A percentile compares a stretch with the other conserved stretches of the same genome.
phyloP scores from a whole-genome alignment of 192 early-diverging fungal genomes.

The Rhizoclosmatium sp. region DNA sequence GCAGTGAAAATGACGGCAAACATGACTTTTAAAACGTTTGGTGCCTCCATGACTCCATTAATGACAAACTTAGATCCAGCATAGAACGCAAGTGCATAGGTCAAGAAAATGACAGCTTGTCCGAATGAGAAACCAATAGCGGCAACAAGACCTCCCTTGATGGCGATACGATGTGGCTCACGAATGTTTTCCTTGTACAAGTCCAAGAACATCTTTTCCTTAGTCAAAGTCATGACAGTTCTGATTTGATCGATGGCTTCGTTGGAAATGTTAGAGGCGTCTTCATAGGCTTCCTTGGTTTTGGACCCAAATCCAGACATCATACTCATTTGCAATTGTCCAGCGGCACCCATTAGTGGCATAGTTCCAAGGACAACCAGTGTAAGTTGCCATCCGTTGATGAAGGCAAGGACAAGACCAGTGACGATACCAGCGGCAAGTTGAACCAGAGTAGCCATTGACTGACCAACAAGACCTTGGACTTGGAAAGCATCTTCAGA shows the following conservation, averaged over 20 bases:
- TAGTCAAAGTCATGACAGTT: conserved; percentile 81
- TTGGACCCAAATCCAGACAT: conserved; percentile 67
- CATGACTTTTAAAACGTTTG: conserved; percentile 54
- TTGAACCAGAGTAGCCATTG: conserved; percentile 59
- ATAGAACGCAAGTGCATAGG: conserved; percentile 85
- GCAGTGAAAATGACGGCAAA: conserved; percentile 68
- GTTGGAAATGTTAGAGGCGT: conserved; percentile 74
- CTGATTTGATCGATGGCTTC: conserved; percentile 86
- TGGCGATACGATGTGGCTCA: conserved; percentile 72
- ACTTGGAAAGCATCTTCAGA: conserved; percentile 77
- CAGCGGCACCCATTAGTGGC: conserved; percentile 73
- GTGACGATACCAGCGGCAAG: conserved; percentile 49
- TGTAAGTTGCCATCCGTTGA: conserved; percentile 81
- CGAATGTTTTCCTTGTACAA: conserved; percentile 69
- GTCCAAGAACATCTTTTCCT: conserved; percentile 72
- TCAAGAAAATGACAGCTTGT: conserved; percentile 74
- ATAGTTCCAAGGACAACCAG: conserved; percentile 72
- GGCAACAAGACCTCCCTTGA: conserved; percentile 68
- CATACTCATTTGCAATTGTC: conserved; percentile 67
- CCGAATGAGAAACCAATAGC: conserved; percentile 80
- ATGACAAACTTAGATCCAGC: conserved; percentile 76
- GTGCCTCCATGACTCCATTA: conserved; percentile 52
- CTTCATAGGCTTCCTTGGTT: conserved; percentile 71
- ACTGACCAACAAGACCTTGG: conserved; percentile 62
- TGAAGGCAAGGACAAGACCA: conserved; percentile 73